Evolutionary conservation across 2,329 filamentous ascomycete genomes (phyloP).

Genomic region (Thelonectria olida): DNA sequence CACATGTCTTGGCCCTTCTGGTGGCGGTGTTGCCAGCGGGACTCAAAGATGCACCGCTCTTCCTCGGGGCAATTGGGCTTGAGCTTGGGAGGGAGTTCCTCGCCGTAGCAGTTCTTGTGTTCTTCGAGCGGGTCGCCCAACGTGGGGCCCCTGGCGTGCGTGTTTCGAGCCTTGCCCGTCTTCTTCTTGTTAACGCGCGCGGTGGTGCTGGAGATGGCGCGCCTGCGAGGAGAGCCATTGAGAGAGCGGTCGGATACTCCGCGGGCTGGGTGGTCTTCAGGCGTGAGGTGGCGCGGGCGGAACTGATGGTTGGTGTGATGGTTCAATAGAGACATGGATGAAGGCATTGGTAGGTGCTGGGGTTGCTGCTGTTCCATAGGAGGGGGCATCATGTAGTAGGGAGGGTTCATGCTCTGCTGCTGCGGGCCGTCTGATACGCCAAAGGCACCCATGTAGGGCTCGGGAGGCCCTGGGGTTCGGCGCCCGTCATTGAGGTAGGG

Average conservation of each 20-base stretch:
- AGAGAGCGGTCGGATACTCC: slow-evolving; percentile 29
- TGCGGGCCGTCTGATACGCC: slow-evolving; percentile 46
- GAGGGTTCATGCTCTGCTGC: slow-evolving; percentile 34
- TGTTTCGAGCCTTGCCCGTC: slow-evolving; percentile 26
- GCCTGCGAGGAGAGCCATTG: slow-evolving; percentile 42
- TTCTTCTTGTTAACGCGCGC: slow-evolving; percentile 44
- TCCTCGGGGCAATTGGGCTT: slow-evolving; percentile 57
- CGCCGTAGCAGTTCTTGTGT: slow-evolving; percentile 46
- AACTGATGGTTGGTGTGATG: slow-evolving; percentile 35
- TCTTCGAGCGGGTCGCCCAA: slow-evolving; percentile 41
- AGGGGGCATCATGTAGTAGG: slow-evolving; percentile 43
- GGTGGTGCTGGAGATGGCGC: slow-evolving; percentile 28
- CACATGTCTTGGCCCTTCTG: slow-evolving; percentile 68
- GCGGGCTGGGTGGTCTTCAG: slow-evolving; percentile 28
- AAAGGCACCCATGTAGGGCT: slow-evolving; percentile 49
- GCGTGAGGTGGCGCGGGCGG: slow-evolving; percentile 38
- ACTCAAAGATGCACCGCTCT: slow-evolving; percentile 59
- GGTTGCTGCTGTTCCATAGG: slow-evolving; percentile 38
- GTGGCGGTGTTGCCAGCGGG: slow-evolving; percentile 55
- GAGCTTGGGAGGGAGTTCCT: slow-evolving; percentile 50
- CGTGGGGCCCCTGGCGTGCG: slow-evolving; percentile 15
- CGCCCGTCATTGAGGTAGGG: slow-evolving; percentile 52
- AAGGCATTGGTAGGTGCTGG: slow-evolving; percentile 35
- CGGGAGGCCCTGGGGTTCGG: slow-evolving; percentile 48
- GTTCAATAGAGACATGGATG: slow-evolving; percentile 33